phyloP scores from a whole-genome alignment of 139 green algal genomes.

The Closterium sp. region DNA sequence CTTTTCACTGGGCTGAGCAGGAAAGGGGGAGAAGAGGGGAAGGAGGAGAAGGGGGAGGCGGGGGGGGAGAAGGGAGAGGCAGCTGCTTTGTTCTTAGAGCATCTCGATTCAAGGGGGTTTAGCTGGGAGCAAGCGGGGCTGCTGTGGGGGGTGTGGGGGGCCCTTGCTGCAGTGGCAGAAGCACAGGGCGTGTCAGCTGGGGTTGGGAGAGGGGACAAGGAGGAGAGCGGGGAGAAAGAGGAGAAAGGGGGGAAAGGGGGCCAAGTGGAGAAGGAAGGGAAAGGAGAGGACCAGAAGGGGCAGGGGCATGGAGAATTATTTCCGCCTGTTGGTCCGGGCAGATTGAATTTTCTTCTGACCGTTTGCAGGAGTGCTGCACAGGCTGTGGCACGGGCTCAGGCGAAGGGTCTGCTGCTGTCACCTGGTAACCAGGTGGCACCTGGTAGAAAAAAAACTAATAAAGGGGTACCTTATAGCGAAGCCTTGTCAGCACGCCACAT shows the following conservation, averaged over 20 bases:
- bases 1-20: background rate
- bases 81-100: too few relatives aligned
- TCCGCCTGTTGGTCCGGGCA: background rate
- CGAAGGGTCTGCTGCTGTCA: background rate
- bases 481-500: background rate
- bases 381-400: background rate
- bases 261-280: background rate
- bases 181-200: background rate
- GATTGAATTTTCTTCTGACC: background rate
- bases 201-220: background rate
- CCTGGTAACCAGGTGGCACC: background rate
- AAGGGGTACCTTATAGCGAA: too few relatives aligned
- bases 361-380: background rate
- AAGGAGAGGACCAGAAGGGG: background rate
- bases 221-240: background rate
- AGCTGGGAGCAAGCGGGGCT: background rate
- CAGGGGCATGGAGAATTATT: background rate
- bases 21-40: background rate
- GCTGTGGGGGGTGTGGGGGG: background rate
- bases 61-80: background rate
- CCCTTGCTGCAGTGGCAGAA: background rate
- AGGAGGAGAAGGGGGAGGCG: background rate
- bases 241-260: background rate
- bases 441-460: background rate
- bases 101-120: background rate